Evolutionary conservation across 2,329 filamentous ascomycete genomes (phyloP), one percentile per base, ranked within the genome.

Genomic region (Cordyceps javanica): DNA sequence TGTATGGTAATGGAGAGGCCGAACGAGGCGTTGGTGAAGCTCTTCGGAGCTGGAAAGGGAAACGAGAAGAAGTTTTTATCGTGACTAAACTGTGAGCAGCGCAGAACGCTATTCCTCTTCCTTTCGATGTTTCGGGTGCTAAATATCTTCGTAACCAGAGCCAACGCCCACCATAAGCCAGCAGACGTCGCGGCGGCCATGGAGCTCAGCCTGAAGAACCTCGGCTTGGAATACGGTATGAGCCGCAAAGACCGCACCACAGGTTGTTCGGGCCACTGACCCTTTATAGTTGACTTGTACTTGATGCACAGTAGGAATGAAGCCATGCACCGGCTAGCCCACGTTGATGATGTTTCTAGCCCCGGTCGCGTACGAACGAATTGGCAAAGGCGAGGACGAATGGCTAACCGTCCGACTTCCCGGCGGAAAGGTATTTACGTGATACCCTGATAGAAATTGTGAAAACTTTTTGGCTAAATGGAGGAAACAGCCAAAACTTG

Each of bases 251-350:
- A 2, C 30, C 16, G 19, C 23, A 2, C 30, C 16, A 25, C 23
- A 38, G 8, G 2, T 19, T 45, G 25, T 10, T 1, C 21, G 7
- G 3, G 4, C 2, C n/a, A 10, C 30, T 36, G 16, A 46, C 9
- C 1, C 6, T 38, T 4, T 19, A n/a, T 14, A 57, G 55, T 57
- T 10, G 55, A 57, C 26, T 51, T 57, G 38, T 51, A 50, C 36
- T 51, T 57, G 45, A 57, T 57, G 55, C 55, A 57, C 14, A 36
- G 55, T 57, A 50, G 48, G 42, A 44, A 23, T 23, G 14, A n/a
- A 8, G 23, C 13, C 6, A 41, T 7, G 13, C 5, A 25, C 3
- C 16, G 6, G 14, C 16, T 21, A 1, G 23, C 10, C 48, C 6
- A 13, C 21, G 23, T 42, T 45, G 21, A 41, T n/a, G 10, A 16